Evolutionary conservation across 169 alveolate species (phyloP).

Genomic region (Plasmodium gonderi): DNA sequence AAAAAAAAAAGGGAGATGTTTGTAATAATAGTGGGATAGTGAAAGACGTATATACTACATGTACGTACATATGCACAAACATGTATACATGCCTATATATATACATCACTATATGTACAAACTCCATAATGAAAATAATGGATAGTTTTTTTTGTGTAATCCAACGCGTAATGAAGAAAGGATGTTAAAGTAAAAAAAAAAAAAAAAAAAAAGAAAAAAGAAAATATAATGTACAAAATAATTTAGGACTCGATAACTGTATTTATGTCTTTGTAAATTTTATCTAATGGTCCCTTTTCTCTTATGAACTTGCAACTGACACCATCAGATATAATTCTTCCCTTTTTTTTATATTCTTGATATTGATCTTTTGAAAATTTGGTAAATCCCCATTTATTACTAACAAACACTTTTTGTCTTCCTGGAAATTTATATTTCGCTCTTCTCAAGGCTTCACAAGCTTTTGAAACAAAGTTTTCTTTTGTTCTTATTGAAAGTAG

Average conservation of each 20-base stretch:
- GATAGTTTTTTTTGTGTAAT: too few relatives aligned
- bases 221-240: conserved; percentile 4
- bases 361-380: conserved; percentile 94
- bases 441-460: conserved; percentile 97
- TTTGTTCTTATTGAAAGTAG: conserved; percentile 95
- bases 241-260: conserved; percentile 32
- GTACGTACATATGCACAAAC: neutral
- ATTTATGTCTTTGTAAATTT: conserved; percentile 76
- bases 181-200: neutral
- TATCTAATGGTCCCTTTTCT: conserved; percentile 84
- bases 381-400: conserved; percentile 99
- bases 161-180: too few relatives aligned
- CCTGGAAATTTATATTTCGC: conserved; percentile 99
- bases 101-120: too few relatives aligned
- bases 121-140: too few relatives aligned
- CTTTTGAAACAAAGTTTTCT: conserved; percentile 90
- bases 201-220: neutral
- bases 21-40: neutral
- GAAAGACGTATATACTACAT: neutral
- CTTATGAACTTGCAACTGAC: conserved; percentile 90
- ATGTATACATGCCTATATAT: too few relatives aligned
- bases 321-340: conserved; percentile 93
- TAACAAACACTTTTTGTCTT: conserved; percentile 96
- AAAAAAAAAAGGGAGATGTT: neutral
- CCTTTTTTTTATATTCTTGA: conserved; percentile 94